These are phyloP conservation scores for Asclepias syriaca DNA, from an alignment of 257 asterid genomes.

Conservation along the genomic window DNA sequence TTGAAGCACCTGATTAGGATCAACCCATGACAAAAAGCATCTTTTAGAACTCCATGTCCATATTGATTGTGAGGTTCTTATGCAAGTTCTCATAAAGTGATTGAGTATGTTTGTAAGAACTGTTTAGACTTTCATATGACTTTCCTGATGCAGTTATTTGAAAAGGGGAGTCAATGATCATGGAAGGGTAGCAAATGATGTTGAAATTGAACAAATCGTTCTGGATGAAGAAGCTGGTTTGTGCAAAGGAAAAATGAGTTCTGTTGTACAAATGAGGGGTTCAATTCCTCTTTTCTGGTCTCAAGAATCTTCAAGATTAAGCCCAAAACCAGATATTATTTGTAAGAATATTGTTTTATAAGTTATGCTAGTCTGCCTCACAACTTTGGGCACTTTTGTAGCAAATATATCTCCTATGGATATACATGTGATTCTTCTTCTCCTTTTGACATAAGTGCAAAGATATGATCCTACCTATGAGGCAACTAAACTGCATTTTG, in stretches of 20 bases:
- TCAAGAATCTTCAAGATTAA: constrained; percentile 97
- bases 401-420: constrained; percentile 2
- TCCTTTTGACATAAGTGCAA: constrained; percentile 57
- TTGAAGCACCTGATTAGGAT: neutral
- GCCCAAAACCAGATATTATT: constrained; percentile 98
- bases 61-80: neutral
- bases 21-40: neutral
- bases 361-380: neutral
- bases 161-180: constrained; percentile 98
- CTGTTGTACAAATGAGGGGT: constrained; percentile 99
- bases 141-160: constrained; percentile 59
- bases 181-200: constrained; percentile 98
- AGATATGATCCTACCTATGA: constrained; percentile 99
- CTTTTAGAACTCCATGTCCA: neutral
- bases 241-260: constrained; percentile 94
- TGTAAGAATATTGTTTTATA: constrained; percentile 43
- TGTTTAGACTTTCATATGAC: neutral
- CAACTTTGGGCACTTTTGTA: neutral
- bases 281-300: constrained; percentile 99
- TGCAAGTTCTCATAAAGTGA: neutral
- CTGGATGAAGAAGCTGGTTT: constrained; percentile 98
- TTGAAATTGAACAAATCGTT: constrained; percentile 95
- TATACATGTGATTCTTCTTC: constrained; percentile 16
- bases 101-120: neutral
- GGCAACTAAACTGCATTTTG: constrained; percentile 89